A percentile compares a stretch with the other conserved stretches of the same genome.
phyloP scores from a whole-genome alignment of 2,329 filamentous ascomycete genomes.

The Blastomyces parvus region DNA sequence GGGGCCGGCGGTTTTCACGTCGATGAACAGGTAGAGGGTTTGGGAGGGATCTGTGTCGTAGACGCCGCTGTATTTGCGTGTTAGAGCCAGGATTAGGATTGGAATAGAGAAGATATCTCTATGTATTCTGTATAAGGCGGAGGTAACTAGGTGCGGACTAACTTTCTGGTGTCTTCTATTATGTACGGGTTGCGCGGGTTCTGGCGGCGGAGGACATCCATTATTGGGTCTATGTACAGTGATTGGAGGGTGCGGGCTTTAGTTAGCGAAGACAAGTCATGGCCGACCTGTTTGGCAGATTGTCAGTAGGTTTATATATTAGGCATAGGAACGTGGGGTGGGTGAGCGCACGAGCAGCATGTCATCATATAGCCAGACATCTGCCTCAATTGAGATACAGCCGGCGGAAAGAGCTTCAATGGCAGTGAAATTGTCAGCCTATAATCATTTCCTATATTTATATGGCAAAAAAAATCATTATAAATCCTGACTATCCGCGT shows the following conservation, averaged over 20 bases:
- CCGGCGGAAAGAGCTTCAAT: conserved; percentile 45
- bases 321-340: not conserved
- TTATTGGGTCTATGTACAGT: conserved; percentile 52
- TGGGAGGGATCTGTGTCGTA: conserved; percentile 48
- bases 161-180: conserved; percentile 41
- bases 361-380: conserved; percentile 51
- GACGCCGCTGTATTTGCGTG: conserved; percentile 39
- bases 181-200: conserved; percentile 48
- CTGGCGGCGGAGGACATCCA: conserved; percentile 46
- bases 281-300: conserved; percentile 40
- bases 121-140: not conserved
- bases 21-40: conserved; percentile 56
- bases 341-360: conserved; percentile 42
- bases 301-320: not conserved
- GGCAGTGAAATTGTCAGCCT: conserved; percentile 16
- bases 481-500: conserved; percentile 3
- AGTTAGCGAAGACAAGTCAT: conserved; percentile 45
- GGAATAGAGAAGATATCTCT: not conserved
- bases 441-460: not conserved
- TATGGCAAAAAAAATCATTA: not conserved
- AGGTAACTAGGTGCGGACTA: conserved; percentile 10
- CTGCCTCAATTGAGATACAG: conserved; percentile 49
- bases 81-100: conserved; percentile 4
- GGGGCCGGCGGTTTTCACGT: conserved; percentile 50
- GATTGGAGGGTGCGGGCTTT: conserved; percentile 45